A percentile compares a stretch with the other conserved stretches of the same genome.
Evolutionary conservation across 139 green algal species (phyloP).

Genomic region (Pseudopediastrum boryanum): DNA sequence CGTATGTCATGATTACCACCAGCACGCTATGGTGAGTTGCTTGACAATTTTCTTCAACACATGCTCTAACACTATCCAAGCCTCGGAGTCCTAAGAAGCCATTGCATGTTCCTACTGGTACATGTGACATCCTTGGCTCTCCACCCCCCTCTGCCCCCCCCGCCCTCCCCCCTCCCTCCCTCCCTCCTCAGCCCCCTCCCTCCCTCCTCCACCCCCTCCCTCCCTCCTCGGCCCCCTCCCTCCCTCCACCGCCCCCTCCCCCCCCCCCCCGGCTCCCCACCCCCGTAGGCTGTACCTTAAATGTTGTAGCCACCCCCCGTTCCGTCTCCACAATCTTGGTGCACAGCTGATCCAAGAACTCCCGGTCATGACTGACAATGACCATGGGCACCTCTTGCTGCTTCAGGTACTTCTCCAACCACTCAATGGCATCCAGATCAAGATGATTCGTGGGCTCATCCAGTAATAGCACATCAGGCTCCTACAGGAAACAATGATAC

Average conservation of each 20-base stretch:
- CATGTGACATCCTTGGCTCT: too few species aligned
- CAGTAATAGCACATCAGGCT: constrained; percentile 92
- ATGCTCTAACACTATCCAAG: too few species aligned
- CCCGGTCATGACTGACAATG: constrained; percentile 94
- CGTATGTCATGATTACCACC: too few species aligned
- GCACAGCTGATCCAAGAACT: constrained; percentile 97
- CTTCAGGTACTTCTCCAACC: constrained; percentile 95
- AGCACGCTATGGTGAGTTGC: too few species aligned
- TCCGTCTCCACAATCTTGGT: constrained; percentile 98
- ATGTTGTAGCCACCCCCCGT: constrained; percentile 85
- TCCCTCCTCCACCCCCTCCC: too few species aligned
- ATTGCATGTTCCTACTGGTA: too few species aligned
- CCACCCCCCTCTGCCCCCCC: too few species aligned
- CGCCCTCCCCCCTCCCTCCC: too few species aligned
- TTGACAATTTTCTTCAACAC: too few species aligned
- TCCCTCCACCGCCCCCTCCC: neutral
- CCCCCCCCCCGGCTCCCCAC: neutral
- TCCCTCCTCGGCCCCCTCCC: too few species aligned
- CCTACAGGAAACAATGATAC: constrained; percentile 59
- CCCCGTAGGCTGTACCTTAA: constrained; percentile 32
- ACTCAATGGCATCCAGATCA: constrained; percentile 97
- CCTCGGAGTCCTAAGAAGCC: too few species aligned
- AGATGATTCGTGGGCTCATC: constrained; percentile 99
- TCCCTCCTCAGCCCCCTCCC: too few species aligned
- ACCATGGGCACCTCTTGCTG: constrained; percentile 58